Conservation (phyloP, 2,329 filamentous ascomycete species). For the Colletotrichum sp. region DNA sequence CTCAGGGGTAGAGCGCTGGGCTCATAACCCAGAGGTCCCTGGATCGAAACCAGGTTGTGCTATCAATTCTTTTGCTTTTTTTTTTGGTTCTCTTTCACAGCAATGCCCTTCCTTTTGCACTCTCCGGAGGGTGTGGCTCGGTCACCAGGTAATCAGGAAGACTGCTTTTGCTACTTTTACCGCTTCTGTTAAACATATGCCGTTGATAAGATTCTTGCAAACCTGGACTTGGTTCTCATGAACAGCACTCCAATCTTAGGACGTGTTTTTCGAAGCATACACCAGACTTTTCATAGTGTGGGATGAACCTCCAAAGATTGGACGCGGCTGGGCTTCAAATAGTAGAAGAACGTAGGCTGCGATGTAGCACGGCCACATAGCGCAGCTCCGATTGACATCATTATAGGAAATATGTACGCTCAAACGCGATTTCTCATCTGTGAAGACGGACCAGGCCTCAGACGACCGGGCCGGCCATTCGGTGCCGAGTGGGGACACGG, state of each 20-base stretch:
- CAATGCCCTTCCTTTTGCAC: not conserved
- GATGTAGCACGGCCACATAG: not conserved
- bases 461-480: not conserved
- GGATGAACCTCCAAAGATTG: not conserved
- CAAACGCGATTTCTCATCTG: not conserved
- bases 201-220: not conserved
- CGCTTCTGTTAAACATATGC: not conserved
- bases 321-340: not conserved
- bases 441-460: not conserved
- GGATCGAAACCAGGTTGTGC: conserved; percentile 22
- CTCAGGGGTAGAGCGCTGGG: conserved; percentile 23
- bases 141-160: not conserved
- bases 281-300: not conserved
- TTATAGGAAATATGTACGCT: not conserved
- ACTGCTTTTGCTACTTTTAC: not conserved
- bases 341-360: not conserved
- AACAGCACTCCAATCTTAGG: not conserved
- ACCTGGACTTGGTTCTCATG: not conserved
- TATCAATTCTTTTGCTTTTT: not conserved
- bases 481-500: not conserved
- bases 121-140: not conserved
- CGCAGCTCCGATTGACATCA: accelerated
- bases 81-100: not conserved
- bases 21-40: conserved; percentile 23
- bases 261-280: not conserved